Percentiles rank a stretch among this genome's conserved stretches.
phyloP scores from a whole-genome alignment of 768 basidiomycete species.

The Lactarius trivialis region DNA sequence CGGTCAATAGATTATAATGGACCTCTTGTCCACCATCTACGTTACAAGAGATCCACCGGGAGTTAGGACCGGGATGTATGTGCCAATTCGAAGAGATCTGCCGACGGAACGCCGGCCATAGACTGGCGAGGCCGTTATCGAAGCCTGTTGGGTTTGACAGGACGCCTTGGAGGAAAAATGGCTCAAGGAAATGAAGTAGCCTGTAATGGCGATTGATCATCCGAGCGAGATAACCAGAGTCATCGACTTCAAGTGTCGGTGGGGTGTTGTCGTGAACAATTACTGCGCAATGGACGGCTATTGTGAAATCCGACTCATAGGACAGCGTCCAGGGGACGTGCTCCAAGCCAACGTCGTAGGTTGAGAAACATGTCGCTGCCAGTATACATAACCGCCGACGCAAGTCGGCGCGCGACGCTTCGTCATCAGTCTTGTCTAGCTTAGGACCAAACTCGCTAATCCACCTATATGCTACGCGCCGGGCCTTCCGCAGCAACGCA shows the following conservation, averaged over 20 bases:
- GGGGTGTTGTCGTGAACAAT: conserved; percentile 3
- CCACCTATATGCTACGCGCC: neutral
- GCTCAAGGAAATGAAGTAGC: neutral
- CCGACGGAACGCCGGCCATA: conserved; percentile 5
- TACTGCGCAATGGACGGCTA: conserved; percentile 10
- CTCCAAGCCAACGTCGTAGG: neutral
- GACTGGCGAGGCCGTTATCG: neutral
- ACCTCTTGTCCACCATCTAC: neutral
- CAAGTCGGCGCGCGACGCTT: neutral
- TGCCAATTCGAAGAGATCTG: conserved; percentile 2
- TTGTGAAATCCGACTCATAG: neutral
- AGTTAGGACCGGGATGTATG: neutral
- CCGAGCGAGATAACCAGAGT: neutral
- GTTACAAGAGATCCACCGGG: conserved; percentile 8
- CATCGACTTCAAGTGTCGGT: neutral
- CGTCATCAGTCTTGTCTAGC: neutral
- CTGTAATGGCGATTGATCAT: neutral
- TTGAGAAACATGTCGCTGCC: conserved; percentile 2
- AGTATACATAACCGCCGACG: neutral
- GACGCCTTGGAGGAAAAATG: neutral
- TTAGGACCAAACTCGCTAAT: neutral
- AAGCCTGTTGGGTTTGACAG: neutral
- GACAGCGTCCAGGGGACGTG: neutral
- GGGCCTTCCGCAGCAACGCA: neutral
- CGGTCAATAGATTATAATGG: conserved; percentile 1